Conservation (phyloP, 2,329 filamentous ascomycete genomes). For the Cyphellophora attinorum region DNA sequence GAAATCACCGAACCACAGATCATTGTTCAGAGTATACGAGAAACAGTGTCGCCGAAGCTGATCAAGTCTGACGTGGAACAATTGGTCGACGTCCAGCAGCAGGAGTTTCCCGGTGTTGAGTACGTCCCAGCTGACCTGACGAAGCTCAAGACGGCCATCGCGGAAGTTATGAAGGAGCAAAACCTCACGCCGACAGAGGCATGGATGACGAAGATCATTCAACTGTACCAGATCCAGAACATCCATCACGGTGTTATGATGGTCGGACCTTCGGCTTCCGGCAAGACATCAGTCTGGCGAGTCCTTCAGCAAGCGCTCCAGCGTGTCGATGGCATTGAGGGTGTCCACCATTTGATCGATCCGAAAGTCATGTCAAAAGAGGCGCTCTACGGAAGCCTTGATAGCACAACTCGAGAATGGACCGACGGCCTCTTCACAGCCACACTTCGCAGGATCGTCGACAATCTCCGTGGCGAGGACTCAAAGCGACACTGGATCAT, state of each 20-base stretch:
- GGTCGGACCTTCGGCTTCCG: slow-evolving; percentile 95
- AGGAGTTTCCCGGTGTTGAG: slow-evolving; percentile 84
- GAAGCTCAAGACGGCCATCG: slow-evolving; percentile 70
- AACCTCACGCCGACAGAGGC: slow-evolving; percentile 83
- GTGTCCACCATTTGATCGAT: slow-evolving; percentile 94
- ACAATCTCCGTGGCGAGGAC: slow-evolving; percentile 95
- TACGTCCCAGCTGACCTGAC: slow-evolving; percentile 85
- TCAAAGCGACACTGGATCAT: slow-evolving; percentile 98
- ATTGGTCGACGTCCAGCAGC: slow-evolving; percentile 72
- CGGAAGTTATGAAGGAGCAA: slow-evolving; percentile 70
- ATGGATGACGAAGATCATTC: slow-evolving; percentile 96
- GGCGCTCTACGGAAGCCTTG: slow-evolving; percentile 86
- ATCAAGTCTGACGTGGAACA: slow-evolving; percentile 85
- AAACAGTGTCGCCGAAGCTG: slow-evolving; percentile 96
- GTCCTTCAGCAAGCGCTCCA: slow-evolving; percentile 85
- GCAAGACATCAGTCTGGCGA: slow-evolving; percentile 93
- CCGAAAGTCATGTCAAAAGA: slow-evolving; percentile 99
- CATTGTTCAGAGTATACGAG: slow-evolving; percentile 93
- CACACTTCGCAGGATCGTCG: slow-evolving; percentile 94
- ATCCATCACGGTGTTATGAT: slow-evolving; percentile 99
- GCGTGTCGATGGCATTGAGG: slow-evolving; percentile 81
- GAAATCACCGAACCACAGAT: slow-evolving; percentile 87
- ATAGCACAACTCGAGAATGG: slow-evolving; percentile 97
- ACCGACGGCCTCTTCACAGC: slow-evolving; percentile 97
- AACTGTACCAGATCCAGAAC: slow-evolving; percentile 94